Percentiles rank a stretch among this genome's conserved stretches.
Conservation (phyloP, 768 basidiomycete genomes). For the Ramaria sp. region DNA sequence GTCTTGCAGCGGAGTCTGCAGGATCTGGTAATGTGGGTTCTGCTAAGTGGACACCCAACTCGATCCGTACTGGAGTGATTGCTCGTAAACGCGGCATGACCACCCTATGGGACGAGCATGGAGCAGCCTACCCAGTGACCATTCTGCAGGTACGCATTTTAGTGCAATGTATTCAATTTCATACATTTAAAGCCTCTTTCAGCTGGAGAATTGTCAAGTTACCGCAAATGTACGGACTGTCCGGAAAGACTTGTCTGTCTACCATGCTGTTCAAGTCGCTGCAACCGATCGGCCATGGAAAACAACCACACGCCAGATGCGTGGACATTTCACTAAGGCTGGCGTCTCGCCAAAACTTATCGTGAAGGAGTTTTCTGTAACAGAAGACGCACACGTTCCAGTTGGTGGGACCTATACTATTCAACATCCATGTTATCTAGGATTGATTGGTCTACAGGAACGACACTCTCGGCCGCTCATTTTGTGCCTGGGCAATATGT, state of each 20-base stretch:
- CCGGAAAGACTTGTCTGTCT: constrained; percentile 55
- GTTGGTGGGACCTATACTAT: constrained; percentile 46
- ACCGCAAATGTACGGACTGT: constrained; percentile 64
- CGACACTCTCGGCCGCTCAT: constrained; percentile 81
- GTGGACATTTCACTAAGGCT: constrained; percentile 83
- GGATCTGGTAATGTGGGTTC: constrained; percentile 12
- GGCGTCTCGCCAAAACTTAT: constrained; percentile 72
- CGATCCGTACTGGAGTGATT: constrained; percentile 84
- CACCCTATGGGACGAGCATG: constrained; percentile 83
- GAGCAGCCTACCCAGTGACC: constrained; percentile 81
- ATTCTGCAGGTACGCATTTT: constrained; percentile 71
- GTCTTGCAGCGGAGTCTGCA: constrained; percentile 7
- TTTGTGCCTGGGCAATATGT: constrained; percentile 97
- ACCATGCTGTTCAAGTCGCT: constrained; percentile 92
- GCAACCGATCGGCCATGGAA: constrained; percentile 65
- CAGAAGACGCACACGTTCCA: constrained; percentile 80
- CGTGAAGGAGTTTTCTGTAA: constrained; percentile 82
- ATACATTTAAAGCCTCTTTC: constrained; percentile 11
- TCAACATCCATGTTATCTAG: not conserved
- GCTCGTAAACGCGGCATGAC: constrained; percentile 97
- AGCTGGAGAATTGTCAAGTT: constrained; percentile 87
- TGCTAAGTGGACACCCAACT: constrained; percentile 73
- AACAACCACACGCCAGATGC: constrained; percentile 66
- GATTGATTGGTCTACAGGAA: constrained; percentile 41
- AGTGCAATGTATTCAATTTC: constrained; percentile 3